These are phyloP conservation scores for Fusarium sp. DNA, from an alignment of 2,329 filamentous ascomycete species.

Conservation along the genomic window DNA sequence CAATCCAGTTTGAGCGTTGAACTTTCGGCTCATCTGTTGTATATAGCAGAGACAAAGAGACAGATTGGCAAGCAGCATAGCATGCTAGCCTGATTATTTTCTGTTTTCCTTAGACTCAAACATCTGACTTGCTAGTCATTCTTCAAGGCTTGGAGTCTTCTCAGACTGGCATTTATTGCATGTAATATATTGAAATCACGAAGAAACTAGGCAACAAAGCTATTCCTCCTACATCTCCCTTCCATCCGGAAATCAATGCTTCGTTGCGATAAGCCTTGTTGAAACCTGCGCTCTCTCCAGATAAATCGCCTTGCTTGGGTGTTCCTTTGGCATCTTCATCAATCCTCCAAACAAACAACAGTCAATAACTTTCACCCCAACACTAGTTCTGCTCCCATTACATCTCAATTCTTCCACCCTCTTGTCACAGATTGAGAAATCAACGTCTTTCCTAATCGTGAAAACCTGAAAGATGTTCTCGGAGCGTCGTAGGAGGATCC, in stretches of 20 bases:
- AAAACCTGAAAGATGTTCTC: not conserved
- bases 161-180: no score
- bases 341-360: not conserved
- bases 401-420: not conserved
- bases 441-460: rapidly evolving
- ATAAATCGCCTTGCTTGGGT: not conserved
- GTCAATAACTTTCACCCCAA: not conserved
- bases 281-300: not conserved
- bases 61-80: no score
- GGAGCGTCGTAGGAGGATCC: not conserved
- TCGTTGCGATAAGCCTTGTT: not conserved
- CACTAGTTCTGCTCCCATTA: not conserved
- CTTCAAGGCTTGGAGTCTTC: no score
- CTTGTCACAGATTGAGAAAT: rapidly evolving
- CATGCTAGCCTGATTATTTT: no score
- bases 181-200: not conserved
- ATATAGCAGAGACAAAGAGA: no score
- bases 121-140: no score
- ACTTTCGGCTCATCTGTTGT: no score
- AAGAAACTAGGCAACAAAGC: no score
- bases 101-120: no score
- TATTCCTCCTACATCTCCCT: no score
- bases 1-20: no score
- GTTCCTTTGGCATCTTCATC: not conserved
- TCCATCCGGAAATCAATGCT: not conserved